Base-by-base conservation (phyloP, 1,139 yeast species). In the Candida pseudoviswanathii region DNA sequence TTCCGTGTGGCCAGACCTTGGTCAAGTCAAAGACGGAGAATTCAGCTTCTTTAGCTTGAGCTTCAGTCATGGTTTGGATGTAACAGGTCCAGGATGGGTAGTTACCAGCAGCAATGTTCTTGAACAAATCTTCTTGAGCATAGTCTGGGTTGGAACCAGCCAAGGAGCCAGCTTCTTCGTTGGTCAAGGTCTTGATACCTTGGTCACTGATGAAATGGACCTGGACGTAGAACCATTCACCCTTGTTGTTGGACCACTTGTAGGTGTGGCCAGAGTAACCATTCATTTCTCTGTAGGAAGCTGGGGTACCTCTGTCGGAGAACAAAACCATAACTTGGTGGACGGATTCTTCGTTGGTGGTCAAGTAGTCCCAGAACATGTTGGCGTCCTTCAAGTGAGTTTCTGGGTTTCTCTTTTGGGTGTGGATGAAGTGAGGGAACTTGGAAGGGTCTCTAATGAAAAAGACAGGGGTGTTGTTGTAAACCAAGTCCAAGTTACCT, bases 391-490 rank as follows among this genome's bases (percentile, higher is more conserved):
- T 87, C 68, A 86, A 75, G 69, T 88, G 87, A 45, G 95, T 88
- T 71, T 87, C 82, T 44, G 96, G 96, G 72, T 86, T 82, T 67
- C 89, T 71, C 79, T 84, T 84, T 67, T 84, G 89, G 34, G 96
- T 86, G 77, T 89, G 96, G 64, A 89, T 89, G 66, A 89, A 89
- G 69, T 85, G 85, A 46, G 96, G 96, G 77, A 89, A 89, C 77
- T 89, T 88, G 51, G 87, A 77, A 53, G 96, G 96, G 70, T 89
- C 94, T 66, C 96, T 82, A 58, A 89, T 77, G 73, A 89, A 89
- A 71, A 89, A 89, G 50, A 89, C 81, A 30, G 96, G 96, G 41
- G 96, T 89, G 77, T 89, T 89, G 79, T 89, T 89, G 78, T 85
- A 87, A 37, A 89, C 96, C 77, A 88, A 85, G 75, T 89, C 96